Percentiles rank a stretch among this genome's conserved stretches.
These are phyloP conservation scores for Pleurotus pulmonarius DNA, from an alignment of 768 basidiomycete species.

Conservation along the genomic window DNA sequence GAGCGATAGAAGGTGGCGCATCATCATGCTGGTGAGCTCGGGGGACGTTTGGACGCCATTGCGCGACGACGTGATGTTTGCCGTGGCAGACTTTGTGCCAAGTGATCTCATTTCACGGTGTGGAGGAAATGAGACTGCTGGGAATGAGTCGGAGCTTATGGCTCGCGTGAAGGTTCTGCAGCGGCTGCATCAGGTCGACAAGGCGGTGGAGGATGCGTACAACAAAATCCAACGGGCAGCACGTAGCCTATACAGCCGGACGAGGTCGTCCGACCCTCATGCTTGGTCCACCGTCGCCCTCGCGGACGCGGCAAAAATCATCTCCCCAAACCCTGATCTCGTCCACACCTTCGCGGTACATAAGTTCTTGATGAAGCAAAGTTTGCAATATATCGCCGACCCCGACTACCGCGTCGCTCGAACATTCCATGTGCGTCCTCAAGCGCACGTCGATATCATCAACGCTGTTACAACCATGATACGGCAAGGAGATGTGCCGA, in stretches of 20 bases:
- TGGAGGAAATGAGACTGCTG: slow-evolving; percentile 28
- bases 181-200: slow-evolving; percentile 51
- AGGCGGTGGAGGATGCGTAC: slow-evolving; percentile 38
- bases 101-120: slow-evolving; percentile 44
- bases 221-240: slow-evolving; percentile 21
- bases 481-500: slow-evolving; percentile 21
- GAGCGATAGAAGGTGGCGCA: slow-evolving; percentile 14
- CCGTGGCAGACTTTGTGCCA: slow-evolving; percentile 54
- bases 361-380: slow-evolving; percentile 55
- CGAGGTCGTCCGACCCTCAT: slow-evolving; percentile 41
- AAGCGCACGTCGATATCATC: slow-evolving; percentile 49
- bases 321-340: slow-evolving; percentile 31
- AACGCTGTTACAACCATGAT: slow-evolving; percentile 46
- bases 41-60: slow-evolving; percentile 53
- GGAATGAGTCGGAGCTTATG: slow-evolving; percentile 32
- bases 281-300: slow-evolving; percentile 58
- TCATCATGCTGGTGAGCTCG: slow-evolving; percentile 27
- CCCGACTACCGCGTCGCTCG: slow-evolving; percentile 45
- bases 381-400: slow-evolving; percentile 49
- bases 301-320: slow-evolving; percentile 43
- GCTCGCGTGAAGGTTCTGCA: slow-evolving; percentile 67
- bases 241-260: slow-evolving; percentile 38
- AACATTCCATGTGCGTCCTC: slow-evolving; percentile 62
- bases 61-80: slow-evolving; percentile 54
- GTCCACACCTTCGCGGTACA: slow-evolving; percentile 50